A percentile compares a stretch with the other conserved stretches of the same genome.
These are phyloP conservation scores for Zymoseptoria crescenta DNA, from an alignment of 2,329 filamentous ascomycete species.

Conservation along the genomic window DNA sequence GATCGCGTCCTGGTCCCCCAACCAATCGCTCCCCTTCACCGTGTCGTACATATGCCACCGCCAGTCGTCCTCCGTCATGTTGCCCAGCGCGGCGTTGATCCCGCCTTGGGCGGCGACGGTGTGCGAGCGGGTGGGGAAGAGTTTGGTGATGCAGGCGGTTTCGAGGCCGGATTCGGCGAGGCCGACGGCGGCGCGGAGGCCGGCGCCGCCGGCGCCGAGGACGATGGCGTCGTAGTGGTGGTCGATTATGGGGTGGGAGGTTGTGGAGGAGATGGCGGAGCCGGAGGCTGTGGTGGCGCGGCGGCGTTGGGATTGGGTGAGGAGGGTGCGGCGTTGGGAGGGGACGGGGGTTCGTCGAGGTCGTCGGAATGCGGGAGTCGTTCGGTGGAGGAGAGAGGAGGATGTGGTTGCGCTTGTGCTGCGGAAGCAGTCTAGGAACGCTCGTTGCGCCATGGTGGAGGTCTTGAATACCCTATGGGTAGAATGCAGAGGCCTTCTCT, in stretches of 20 bases:
- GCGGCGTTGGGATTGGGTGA: constrained; percentile 21
- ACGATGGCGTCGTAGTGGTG: constrained; percentile 75
- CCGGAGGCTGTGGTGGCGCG: constrained; percentile 21
- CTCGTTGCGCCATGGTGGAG: constrained; percentile 13
- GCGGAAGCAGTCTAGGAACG: constrained; percentile 7
- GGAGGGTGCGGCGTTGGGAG: constrained; percentile 14
- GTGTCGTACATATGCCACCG: constrained; percentile 56
- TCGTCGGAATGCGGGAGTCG: constrained; percentile 5
- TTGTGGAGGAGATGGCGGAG: constrained; percentile 15
- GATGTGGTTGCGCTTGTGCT: not conserved
- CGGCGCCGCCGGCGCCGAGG: constrained; percentile 52
- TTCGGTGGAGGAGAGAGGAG: constrained; percentile 4
- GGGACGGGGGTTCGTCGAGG: constrained; percentile 1
- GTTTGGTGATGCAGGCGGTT: constrained; percentile 57
- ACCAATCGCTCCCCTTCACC: constrained; percentile 52
- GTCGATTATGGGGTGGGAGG: constrained; percentile 87
- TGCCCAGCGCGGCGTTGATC: constrained; percentile 52
- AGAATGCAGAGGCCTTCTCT: not conserved
- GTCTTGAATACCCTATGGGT: not conserved
- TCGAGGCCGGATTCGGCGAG: constrained; percentile 57
- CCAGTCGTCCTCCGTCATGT: constrained; percentile 51
- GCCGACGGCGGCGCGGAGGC: constrained; percentile 56
- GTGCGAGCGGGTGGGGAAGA: constrained; percentile 54
- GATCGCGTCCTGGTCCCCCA: constrained; percentile 53
- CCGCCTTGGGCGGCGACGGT: constrained; percentile 61